A percentile compares a stretch with the other conserved stretches of the same genome.
These are phyloP conservation scores for Croton setiger DNA, from an alignment of 441 rosid species.

Conservation along the genomic window DNA sequence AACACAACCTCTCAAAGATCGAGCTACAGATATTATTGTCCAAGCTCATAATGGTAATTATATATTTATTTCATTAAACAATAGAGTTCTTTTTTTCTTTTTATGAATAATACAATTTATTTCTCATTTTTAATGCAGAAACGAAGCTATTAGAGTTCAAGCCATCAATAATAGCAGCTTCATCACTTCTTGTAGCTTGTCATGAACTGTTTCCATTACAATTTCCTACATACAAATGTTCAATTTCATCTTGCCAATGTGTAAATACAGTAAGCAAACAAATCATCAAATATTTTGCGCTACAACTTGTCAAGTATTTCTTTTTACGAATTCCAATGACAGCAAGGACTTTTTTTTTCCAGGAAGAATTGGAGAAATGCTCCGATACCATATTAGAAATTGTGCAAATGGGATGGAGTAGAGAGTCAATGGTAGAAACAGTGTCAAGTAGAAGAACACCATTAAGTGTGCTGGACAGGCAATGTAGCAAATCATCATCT, in stretches of 20 bases:
- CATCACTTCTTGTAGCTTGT: constrained; percentile 47
- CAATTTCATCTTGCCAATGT: constrained; percentile 32
- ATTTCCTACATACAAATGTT: constrained; percentile 28
- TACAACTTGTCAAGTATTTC: constrained; percentile 17
- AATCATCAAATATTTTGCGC: neutral
- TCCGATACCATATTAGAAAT: constrained; percentile 35
- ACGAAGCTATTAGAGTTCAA: constrained; percentile 44
- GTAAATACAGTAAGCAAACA: constrained; percentile 35
- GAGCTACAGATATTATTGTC: constrained; percentile 48
- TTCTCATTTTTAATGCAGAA: constrained; percentile 29
- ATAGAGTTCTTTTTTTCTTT: neutral
- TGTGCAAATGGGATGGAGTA: constrained; percentile 32
- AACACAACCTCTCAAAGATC: constrained; percentile 40
- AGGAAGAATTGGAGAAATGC: constrained; percentile 44
- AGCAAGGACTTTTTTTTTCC: neutral
- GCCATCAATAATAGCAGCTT: constrained; percentile 61
- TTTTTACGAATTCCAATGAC: neutral
- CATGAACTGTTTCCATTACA: constrained; percentile 51
- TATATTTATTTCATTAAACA: too few species aligned
- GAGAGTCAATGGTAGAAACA: constrained; percentile 29
- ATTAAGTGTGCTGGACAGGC: constrained; percentile 38
- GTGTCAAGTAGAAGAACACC: constrained; percentile 45
- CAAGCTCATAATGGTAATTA: constrained; percentile 46
- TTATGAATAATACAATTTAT: too few species aligned
- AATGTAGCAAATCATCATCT: constrained; percentile 29